phyloP scores from a whole-genome alignment of 2,329 filamentous ascomycete species.

The Davidsoniella neocaledoniae region DNA sequence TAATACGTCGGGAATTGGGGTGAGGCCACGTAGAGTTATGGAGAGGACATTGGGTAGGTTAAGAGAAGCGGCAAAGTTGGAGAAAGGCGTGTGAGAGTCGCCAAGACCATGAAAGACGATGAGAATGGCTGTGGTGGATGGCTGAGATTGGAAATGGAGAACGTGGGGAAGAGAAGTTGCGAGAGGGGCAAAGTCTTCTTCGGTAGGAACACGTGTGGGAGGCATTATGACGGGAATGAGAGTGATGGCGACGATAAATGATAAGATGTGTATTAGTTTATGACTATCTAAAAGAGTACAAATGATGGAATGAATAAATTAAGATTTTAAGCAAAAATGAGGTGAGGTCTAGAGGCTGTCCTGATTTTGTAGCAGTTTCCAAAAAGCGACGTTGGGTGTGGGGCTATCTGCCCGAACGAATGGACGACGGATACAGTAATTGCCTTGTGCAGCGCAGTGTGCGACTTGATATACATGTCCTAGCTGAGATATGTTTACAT shows the following conservation, averaged over 20 bases:
- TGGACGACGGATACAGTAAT: too few relatives aligned
- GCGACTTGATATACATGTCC: too few relatives aligned
- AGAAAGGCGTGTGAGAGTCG: slow-evolving; percentile 54
- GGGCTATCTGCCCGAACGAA: too few relatives aligned
- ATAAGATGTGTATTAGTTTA: background rate
- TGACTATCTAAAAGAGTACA: background rate
- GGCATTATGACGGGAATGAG: slow-evolving; percentile 13
- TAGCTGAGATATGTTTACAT: too few relatives aligned
- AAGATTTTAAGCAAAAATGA: background rate
- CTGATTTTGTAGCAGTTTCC: too few relatives aligned
- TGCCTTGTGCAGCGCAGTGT: too few relatives aligned
- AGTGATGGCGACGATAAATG: background rate
- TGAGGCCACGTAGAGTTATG: slow-evolving; percentile 56
- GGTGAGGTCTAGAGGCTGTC: slow-evolving; percentile 3
- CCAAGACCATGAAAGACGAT: slow-evolving; percentile 74
- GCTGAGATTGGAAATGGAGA: slow-evolving; percentile 34
- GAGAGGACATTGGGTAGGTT: slow-evolving; percentile 61
- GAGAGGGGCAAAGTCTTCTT: slow-evolving; percentile 31
- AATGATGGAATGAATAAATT: background rate
- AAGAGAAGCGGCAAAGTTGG: slow-evolving; percentile 49
- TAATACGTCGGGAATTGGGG: slow-evolving; percentile 52
- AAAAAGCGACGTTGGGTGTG: too few relatives aligned
- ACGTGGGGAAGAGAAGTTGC: slow-evolving; percentile 25
- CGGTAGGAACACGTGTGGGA: slow-evolving; percentile 29
- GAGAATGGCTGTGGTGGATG: slow-evolving; percentile 56